Percentiles rank a stretch among this genome's conserved stretches.
These are phyloP conservation scores for Calonectria henricotiae DNA, from an alignment of 2,329 filamentous ascomycete species.

Conservation along the genomic window DNA sequence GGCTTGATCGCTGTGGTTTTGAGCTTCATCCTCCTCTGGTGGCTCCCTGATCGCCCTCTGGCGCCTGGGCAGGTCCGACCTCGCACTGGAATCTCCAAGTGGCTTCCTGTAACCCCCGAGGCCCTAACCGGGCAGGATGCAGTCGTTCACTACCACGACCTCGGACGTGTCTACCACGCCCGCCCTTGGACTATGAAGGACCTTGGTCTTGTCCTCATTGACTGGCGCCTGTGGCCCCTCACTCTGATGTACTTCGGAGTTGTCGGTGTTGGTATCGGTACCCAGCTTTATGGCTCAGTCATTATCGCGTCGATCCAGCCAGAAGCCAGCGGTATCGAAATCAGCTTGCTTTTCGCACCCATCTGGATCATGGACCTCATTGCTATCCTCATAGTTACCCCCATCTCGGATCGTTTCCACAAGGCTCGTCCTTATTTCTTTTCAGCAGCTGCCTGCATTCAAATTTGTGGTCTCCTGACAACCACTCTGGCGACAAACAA, in stretches of 20 bases:
- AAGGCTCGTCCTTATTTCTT: slow-evolving; percentile 86
- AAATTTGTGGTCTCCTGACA: slow-evolving; percentile 86
- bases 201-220: slow-evolving; percentile 79
- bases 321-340: slow-evolving; percentile 78
- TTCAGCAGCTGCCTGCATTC: slow-evolving; percentile 80
- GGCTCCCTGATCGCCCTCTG: slow-evolving; percentile 88
- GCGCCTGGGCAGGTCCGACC: slow-evolving; percentile 77
- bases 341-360: slow-evolving; percentile 89
- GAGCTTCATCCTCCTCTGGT: slow-evolving; percentile 85
- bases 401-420: slow-evolving; percentile 90
- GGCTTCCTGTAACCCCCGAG: slow-evolving; percentile 79
- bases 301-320: slow-evolving; percentile 88
- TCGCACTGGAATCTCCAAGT: slow-evolving; percentile 71
- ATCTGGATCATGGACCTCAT: slow-evolving; percentile 97
- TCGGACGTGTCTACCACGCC: slow-evolving; percentile 85
- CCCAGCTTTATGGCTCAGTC: slow-evolving; percentile 88
- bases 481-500: slow-evolving; percentile 81
- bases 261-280: slow-evolving; percentile 92
- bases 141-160: slow-evolving; percentile 85
- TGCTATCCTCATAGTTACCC: slow-evolving; percentile 88
- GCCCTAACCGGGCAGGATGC: slow-evolving; percentile 85
- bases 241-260: slow-evolving; percentile 96
- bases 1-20: slow-evolving; percentile 82
- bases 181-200: slow-evolving; percentile 82
- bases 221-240: slow-evolving; percentile 92